A percentile compares a stretch with the other conserved stretches of the same genome.
Conservation (phyloP, 495 filamentous ascomycete species). For the Parathielavia hyrcaniae region DNA sequence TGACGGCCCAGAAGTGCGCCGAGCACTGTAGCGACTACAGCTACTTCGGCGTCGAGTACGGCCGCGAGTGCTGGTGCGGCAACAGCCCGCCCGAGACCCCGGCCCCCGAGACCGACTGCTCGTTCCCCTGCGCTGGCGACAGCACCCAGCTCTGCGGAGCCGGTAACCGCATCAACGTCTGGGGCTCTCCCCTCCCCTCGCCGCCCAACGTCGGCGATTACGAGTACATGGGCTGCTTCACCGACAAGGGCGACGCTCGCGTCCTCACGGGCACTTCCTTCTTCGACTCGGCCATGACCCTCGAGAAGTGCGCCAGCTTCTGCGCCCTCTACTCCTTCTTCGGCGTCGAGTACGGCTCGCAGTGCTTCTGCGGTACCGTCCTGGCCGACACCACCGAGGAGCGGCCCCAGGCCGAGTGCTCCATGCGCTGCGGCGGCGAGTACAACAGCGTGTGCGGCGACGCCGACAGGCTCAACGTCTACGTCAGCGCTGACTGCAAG, state of each 20-base stretch:
- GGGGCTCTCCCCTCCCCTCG: conserved; percentile 5
- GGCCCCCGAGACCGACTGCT: conserved; percentile 13
- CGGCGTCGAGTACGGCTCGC: conserved; percentile 17
- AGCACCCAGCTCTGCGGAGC: conserved; percentile 32
- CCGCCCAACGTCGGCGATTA: conserved; percentile 7
- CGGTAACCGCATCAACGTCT: conserved; percentile 35
- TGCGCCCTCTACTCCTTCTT: conserved; percentile 21
- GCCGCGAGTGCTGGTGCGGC: conserved; percentile 21
- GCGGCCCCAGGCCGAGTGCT: conserved; percentile 15
- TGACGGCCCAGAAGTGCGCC: conserved; percentile 18
- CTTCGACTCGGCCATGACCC: conserved; percentile 24
- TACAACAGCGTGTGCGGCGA: conserved; percentile 18
- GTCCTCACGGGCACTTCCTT: conserved; percentile 10
- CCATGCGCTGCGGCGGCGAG: conserved; percentile 19
- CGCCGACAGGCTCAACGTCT: conserved; percentile 23
- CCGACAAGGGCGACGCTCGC: conserved; percentile 10
- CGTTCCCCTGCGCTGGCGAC: conserved; percentile 33
- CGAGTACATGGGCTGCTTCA: conserved; percentile 17
- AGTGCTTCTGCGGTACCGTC: conserved; percentile 23
- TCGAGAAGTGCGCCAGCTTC: conserved; percentile 31
- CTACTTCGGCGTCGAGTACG: conserved; percentile 21
- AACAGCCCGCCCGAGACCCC: conserved; percentile 5
- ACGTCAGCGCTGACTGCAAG: conserved; percentile 12
- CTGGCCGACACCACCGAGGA: background rate
- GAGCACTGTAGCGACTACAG: conserved; percentile 13